phyloP scores from a whole-genome alignment of 2,329 filamentous ascomycete species.

The Ceratocystis smalleyi region DNA sequence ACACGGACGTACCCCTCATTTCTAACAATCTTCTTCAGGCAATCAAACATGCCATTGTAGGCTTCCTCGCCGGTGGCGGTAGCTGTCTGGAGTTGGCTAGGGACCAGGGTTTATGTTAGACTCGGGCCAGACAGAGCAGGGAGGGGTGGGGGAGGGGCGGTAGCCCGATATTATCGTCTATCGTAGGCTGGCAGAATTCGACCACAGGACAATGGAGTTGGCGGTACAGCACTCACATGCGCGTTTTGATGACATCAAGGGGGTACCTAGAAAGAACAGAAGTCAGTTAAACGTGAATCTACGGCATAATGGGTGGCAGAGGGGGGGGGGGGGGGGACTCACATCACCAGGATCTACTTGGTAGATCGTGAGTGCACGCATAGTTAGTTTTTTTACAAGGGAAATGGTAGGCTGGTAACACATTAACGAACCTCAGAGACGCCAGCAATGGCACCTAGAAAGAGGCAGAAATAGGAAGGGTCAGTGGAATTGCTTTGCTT shows the following conservation, averaged over 20 bases:
- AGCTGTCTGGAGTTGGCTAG: conserved; percentile 73
- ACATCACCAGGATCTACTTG: conserved; percentile 73
- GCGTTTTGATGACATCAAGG: conserved; percentile 93
- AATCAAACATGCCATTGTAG: conserved; percentile 97
- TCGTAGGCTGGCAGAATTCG: background rate
- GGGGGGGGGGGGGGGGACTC: conserved; percentile 24
- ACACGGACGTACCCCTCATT: conserved; percentile 65
- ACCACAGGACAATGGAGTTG: background rate
- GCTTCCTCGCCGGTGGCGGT: conserved; percentile 56
- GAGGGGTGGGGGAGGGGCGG: too few species aligned
- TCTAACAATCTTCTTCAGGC: conserved; percentile 91
- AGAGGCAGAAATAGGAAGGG: background rate
- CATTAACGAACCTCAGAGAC: conserved; percentile 69
- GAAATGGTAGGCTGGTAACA: background rate
- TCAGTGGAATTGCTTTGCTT: background rate
- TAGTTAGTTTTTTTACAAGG: conserved; percentile 5
- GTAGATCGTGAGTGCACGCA: conserved; percentile 3
- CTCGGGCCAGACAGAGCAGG: conserved; percentile 14
- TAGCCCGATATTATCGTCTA: background rate
- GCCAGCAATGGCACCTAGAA: conserved; percentile 73
- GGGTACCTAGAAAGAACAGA: conserved; percentile 57
- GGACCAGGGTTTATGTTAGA: conserved; percentile 4
- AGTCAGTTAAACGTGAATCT: background rate
- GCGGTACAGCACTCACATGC: conserved; percentile 56
- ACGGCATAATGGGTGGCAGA: background rate